Evolutionary conservation across 2,329 filamentous ascomycete genomes (phyloP), one percentile per base, ranked within the genome.

Genomic region (Epichloe sibirici): DNA sequence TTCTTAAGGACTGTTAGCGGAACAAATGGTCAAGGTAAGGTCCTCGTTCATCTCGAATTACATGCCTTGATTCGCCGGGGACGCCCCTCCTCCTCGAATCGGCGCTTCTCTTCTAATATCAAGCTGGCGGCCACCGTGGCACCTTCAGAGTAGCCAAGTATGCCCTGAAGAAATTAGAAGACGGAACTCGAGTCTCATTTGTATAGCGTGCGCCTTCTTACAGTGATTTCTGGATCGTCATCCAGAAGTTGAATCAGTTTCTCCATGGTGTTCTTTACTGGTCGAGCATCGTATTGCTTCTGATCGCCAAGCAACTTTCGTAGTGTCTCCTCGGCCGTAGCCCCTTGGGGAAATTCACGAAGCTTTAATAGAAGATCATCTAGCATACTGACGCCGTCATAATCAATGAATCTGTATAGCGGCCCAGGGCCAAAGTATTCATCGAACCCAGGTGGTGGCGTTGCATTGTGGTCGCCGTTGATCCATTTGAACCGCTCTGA

Each of bases 131-230:
- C 78, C 35, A 79, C 71, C 0, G 73, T 74, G 2, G 78, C 76
- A 5, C 78, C 78, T 60, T 81, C 77, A 0, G 76, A 79, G 58
- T 81, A 81, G 2, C 78, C 78, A 37, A 81, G 69, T 47, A 81
- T 73, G 6, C 74, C 78, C 54, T 60, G 40, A 11, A 6, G 11
- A 13, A 17, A 5, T 23, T 13, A 38, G 31, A 2, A 43, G 28
- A 31, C 31, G 17, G 17, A 11, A 11, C 4, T 3, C 12, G 0
- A 15, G 21, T 2, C 13, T 42, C 7, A n/a, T 13, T 37, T 9
- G 9, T 1, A 11, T 11, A 3, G 1, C 9, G 8, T 4, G 31
- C 31, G 42, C 12, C 15, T 39, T 44, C 51, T 38, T n/a, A 53
- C 51, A 15, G 43, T 48, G 21, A 53, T 50, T 25, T 42, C 47